Evolutionary conservation across 2,329 filamentous ascomycete genomes (phyloP).

Genomic region (Xylariaceae sp.): DNA sequence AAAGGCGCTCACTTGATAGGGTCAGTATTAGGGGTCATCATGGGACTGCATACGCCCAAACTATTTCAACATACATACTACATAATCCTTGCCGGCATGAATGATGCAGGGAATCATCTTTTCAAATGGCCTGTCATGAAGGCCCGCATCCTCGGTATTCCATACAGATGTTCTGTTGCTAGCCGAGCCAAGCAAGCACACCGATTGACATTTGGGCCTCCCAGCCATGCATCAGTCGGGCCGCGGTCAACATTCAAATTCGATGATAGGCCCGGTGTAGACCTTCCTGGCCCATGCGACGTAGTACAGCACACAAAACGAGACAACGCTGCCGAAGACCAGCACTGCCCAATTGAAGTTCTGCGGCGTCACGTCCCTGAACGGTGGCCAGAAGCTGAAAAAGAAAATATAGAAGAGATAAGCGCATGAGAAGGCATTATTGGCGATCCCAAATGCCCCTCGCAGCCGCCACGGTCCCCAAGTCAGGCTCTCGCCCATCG

Average conservation of each 20-base stretch:
- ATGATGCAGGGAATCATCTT: background rate
- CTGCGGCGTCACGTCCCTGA: constrained; percentile 20
- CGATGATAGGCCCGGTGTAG: constrained; percentile 23
- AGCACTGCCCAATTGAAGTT: constrained; percentile 26
- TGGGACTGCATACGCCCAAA: too few species aligned
- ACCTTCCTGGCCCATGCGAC: constrained; percentile 23
- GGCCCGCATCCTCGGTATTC: background rate
- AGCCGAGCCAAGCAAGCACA: background rate
- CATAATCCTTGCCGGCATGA: background rate
- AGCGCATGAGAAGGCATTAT: constrained; percentile 23
- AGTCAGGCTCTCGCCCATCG: constrained; percentile 15
- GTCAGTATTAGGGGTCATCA: too few species aligned
- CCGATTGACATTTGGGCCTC: background rate
- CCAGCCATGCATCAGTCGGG: too few species aligned
- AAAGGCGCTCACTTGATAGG: too few species aligned
- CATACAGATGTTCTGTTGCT: background rate
- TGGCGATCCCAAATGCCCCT: constrained; percentile 20
- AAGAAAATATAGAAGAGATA: constrained; percentile 24
- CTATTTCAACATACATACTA: too few species aligned
- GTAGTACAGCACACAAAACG: constrained; percentile 27
- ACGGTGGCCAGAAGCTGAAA: constrained; percentile 26
- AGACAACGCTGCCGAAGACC: constrained; percentile 21
- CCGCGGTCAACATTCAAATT: constrained; percentile 9
- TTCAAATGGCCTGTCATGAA: background rate
- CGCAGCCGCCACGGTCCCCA: constrained; percentile 25